Evolutionary conservation across 495 filamentous ascomycete genomes (phyloP).

Genomic region (Penicillium argentinense): DNA sequence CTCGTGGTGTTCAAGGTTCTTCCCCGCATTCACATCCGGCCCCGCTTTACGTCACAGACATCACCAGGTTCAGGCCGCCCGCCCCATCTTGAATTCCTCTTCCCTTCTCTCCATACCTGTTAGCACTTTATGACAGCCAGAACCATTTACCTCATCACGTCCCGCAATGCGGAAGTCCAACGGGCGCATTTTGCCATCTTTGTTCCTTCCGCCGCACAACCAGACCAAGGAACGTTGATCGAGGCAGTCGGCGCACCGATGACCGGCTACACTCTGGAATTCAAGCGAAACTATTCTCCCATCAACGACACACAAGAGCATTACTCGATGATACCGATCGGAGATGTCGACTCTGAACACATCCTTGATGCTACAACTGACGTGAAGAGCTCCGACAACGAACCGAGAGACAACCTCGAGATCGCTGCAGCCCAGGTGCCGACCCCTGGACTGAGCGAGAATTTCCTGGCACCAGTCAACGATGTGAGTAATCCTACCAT

Average conservation of each 20-base stretch:
- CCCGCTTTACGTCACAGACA: slow-evolving; percentile 5
- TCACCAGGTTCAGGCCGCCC: not conserved
- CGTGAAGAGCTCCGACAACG: slow-evolving; percentile 15
- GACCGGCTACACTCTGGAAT: slow-evolving; percentile 32
- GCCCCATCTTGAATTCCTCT: not conserved
- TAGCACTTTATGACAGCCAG: slow-evolving; percentile 11
- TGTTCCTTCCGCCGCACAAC: slow-evolving; percentile 21
- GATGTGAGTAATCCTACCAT: slow-evolving; percentile 21
- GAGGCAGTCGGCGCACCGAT: slow-evolving; percentile 33
- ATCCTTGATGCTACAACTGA: slow-evolving; percentile 21
- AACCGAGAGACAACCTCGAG: slow-evolving; percentile 27
- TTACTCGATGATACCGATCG: slow-evolving; percentile 21
- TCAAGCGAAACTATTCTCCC: slow-evolving; percentile 27
- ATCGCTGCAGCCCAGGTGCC: slow-evolving; percentile 28
- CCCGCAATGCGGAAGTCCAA: slow-evolving; percentile 20
- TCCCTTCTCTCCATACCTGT: not conserved
- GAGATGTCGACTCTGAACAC: slow-evolving; percentile 18
- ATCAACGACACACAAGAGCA: slow-evolving; percentile 7
- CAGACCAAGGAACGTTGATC: slow-evolving; percentile 26
- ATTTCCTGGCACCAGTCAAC: slow-evolving; percentile 37
- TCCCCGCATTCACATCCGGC: not conserved
- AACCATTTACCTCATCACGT: slow-evolving; percentile 27
- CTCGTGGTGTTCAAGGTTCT: no score
- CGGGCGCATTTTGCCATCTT: slow-evolving; percentile 37
- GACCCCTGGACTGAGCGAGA: slow-evolving; percentile 31